Conservation (phyloP, 768 basidiomycete genomes). For the Cytidiella melzeri region DNA sequence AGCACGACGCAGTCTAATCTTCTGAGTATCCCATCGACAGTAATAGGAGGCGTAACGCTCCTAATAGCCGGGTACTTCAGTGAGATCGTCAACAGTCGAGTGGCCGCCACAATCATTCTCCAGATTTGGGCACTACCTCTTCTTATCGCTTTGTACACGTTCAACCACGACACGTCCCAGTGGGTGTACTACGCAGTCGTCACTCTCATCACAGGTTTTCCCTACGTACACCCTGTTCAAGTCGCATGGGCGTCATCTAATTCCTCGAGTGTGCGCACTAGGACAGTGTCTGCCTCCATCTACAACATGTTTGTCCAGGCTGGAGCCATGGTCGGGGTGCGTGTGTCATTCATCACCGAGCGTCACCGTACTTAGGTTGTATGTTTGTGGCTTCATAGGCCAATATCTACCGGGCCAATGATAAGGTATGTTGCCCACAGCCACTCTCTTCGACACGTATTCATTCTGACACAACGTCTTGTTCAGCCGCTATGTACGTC, state of each 20-base stretch:
- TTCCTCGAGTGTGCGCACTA: constrained; percentile 52
- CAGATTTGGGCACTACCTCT: constrained; percentile 61
- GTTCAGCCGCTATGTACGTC: neutral
- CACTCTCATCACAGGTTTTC: constrained; percentile 46
- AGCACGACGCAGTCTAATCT: constrained; percentile 57
- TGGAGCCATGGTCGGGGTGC: constrained; percentile 40
- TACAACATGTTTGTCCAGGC: constrained; percentile 68
- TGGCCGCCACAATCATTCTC: constrained; percentile 46
- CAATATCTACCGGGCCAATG: constrained; percentile 54
- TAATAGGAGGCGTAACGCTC: constrained; percentile 42
- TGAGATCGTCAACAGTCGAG: constrained; percentile 51
- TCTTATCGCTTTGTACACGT: constrained; percentile 50
- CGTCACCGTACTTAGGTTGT: neutral
- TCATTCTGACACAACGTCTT: neutral
- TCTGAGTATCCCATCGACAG: constrained; percentile 52
- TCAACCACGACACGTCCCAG: constrained; percentile 41
- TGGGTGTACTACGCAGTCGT: constrained; percentile 56
- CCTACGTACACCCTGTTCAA: constrained; percentile 28
- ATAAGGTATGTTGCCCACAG: constrained; percentile 17
- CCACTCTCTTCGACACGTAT: neutral
- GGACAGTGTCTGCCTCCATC: constrained; percentile 38
- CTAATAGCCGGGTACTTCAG: constrained; percentile 41
- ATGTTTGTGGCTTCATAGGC: constrained; percentile 21
- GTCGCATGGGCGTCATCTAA: constrained; percentile 57
- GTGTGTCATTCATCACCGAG: constrained; percentile 17